A percentile compares a stretch with the other conserved stretches of the same genome.
These are phyloP conservation scores for Crithidia fasciculata DNA, from an alignment of 208 protist species.

Conservation along the genomic window DNA sequence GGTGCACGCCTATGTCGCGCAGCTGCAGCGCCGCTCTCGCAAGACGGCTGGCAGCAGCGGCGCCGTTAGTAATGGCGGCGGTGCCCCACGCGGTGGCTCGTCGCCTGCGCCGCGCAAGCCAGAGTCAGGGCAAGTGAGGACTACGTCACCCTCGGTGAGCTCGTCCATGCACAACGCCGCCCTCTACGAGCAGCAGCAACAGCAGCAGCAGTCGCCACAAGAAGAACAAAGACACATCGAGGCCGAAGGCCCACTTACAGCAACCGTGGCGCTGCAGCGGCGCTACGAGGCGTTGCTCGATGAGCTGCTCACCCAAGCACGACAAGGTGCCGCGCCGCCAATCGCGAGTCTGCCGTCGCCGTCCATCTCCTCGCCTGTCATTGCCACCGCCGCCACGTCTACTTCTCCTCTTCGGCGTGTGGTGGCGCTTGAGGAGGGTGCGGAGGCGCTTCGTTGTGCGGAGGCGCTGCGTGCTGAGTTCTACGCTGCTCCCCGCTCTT, in stretches of 20 bases:
- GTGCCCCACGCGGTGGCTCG: background rate
- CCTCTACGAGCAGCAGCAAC: background rate
- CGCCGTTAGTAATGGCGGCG: background rate
- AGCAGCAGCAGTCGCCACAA: background rate
- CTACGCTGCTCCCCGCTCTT: slow-evolving; percentile 15
- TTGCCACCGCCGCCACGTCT: no score
- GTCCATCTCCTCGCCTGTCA: no score
- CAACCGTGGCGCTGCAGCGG: slow-evolving; percentile 20
- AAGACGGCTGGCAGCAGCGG: background rate
- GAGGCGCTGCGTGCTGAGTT: slow-evolving; percentile 34
- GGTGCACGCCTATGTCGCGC: background rate
- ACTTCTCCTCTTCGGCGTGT: no score
- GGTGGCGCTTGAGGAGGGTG: background rate
- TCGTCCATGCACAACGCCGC: slow-evolving; percentile 3
- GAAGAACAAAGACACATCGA: no score
- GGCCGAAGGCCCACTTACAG: background rate
- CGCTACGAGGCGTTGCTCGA: slow-evolving; percentile 36
- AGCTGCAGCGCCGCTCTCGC: background rate
- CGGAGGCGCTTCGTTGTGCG: slow-evolving; percentile 13
- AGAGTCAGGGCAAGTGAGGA: background rate
- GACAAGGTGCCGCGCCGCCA: no score
- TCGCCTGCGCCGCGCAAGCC: slow-evolving; percentile 18
- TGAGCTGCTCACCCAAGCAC: slow-evolving; percentile 1
- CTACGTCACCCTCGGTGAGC: background rate
- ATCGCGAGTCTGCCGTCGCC: no score